Conservation (phyloP, 2,329 filamentous ascomycete species). For the Apiospora rasikravindrae region DNA sequence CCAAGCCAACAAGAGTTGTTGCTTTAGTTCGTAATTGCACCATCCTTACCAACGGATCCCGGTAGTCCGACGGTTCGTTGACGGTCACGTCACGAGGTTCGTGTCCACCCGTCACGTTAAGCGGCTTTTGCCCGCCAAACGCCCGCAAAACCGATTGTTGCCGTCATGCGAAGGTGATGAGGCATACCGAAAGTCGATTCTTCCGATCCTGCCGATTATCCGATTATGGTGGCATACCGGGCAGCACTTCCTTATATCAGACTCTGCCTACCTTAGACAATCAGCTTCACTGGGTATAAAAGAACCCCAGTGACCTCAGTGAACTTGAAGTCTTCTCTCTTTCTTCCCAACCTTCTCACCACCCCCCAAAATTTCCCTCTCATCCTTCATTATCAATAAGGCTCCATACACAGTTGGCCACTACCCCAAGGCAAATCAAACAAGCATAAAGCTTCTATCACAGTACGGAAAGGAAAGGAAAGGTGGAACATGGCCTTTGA, state of each 20-base stretch:
- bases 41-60: not conserved
- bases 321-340: not conserved
- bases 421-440: not conserved
- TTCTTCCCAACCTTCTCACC: not conserved
- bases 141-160: not conserved
- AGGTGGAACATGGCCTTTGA: not conserved
- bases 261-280: not conserved
- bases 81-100: not conserved
- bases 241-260: not conserved
- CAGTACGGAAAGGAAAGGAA: not conserved
- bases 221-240: not conserved
- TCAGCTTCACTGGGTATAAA: not conserved
- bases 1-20: not conserved
- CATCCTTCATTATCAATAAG: not conserved
- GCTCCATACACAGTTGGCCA: not conserved
- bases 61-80: not conserved
- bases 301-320: not conserved
- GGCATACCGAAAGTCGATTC: not conserved
- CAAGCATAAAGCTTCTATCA: not conserved
- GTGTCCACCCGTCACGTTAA: not conserved
- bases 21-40: not conserved
- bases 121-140: not conserved
- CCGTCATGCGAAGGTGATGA: not conserved
- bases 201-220: not conserved
- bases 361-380: not conserved